A percentile compares a stretch with the other conserved stretches of the same genome.
These are phyloP conservation scores for Diaporthe capsici DNA, from an alignment of 2,329 filamentous ascomycete genomes.

Conservation along the genomic window DNA sequence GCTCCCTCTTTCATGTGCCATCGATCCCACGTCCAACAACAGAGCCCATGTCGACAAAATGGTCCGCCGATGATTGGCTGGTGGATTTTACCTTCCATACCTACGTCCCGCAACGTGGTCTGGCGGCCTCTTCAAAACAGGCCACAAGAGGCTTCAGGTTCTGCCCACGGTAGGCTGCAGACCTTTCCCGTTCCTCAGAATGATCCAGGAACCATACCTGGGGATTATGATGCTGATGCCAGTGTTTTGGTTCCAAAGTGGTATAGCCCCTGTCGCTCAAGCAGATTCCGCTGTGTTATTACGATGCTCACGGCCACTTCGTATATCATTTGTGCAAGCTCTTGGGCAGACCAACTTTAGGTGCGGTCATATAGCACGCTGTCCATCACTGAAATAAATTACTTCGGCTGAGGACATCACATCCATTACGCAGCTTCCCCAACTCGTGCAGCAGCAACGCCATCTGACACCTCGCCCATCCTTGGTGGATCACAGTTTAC, in stretches of 20 bases:
- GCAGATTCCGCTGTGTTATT: no score
- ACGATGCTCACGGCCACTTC: neutral
- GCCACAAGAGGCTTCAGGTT: neutral
- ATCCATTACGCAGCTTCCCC: neutral
- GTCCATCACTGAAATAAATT: neutral
- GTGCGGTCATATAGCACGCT: no score
- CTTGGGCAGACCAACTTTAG: neutral
- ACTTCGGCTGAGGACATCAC: neutral
- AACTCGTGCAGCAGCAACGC: no score
- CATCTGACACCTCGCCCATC: no score
- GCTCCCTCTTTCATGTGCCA: neutral
- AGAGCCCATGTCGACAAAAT: neutral
- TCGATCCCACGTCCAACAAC: neutral
- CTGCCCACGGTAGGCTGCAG: neutral
- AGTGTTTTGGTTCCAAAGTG: neutral
- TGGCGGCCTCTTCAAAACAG: neutral
- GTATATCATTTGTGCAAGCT: neutral
- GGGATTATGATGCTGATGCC: neutral
- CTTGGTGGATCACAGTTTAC: conserved; percentile 29
- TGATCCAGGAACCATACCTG: neutral
- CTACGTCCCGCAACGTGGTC: neutral
- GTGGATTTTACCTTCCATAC: neutral
- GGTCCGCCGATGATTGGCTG: neutral
- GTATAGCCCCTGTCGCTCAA: no score
- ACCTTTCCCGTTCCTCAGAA: neutral